Base-by-base conservation (phyloP, 1,139 yeast species). In the Debaryomyces udenii region DNA sequence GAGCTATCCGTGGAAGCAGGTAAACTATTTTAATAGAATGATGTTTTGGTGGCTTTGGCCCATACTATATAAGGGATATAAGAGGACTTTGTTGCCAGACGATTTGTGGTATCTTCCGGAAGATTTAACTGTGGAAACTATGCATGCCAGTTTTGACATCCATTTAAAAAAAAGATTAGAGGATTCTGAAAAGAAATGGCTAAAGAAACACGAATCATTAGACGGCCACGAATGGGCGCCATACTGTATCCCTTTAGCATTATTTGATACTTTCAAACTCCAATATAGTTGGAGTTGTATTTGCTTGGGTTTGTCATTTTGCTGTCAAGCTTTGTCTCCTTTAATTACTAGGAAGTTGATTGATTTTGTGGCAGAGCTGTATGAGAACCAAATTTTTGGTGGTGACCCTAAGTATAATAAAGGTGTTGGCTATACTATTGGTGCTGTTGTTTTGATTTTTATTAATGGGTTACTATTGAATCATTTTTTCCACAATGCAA, bases 11-110 rank as follows among this genome's bases (percentile, higher is more conserved):
- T 69, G 74, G 73, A 58, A 59, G 31, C 42, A 35, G 6, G 50
- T 61, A 9, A 64, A 61, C 41, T 35, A 48, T 4, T 28, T 68
- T 15, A 54, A 50, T 35, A 59, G 66, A 45, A 50, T 66, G 24
- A 54, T 70, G 3, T 72, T 72, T 46, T 59, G 58, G 57, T 72
- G 78, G 78, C 55, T 72, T 41, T 59, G 62, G 59, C 76, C 77
- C 9, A 57, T 70, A 9, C 51, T 72, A 44, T 48, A 53, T 28
- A 68, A 64, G 45, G 78, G 78, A 10, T 73, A 72, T 52, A 66
- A 67, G 46, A 55, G 78, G 42, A 71, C 76, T 2, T 61, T 73
- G 45, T 57, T 59, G 5, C 70, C 75, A 1, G 57, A 59, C 37
- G 78, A 73, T 50, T 60, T 73, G 45, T 73, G 64, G 61, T 57